A percentile compares a stretch with the other conserved stretches of the same genome.
phyloP scores from a whole-genome alignment of 176 grass and related monocot species.

The Oryza australiensis region DNA sequence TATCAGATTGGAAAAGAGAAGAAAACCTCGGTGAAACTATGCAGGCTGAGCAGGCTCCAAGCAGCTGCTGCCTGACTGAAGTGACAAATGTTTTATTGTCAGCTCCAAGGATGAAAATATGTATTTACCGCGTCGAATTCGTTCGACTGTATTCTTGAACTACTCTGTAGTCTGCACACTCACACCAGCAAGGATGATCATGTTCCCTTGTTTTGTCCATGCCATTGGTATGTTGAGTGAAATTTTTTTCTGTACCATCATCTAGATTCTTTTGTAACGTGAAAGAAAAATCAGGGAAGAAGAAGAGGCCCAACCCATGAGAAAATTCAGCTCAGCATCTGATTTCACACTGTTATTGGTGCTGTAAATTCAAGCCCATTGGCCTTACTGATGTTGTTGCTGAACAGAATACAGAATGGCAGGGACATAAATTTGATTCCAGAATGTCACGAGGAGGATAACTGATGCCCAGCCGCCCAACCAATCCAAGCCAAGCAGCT shows the following conservation, averaged over 20 bases:
- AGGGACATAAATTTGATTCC: neutral
- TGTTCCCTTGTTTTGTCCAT: conserved; percentile 18
- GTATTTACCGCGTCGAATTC: conserved; percentile 15
- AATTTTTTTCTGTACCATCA: conserved; percentile 15
- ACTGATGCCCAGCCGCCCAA: conserved; percentile 32
- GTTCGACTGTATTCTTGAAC: neutral
- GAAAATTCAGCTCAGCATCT: neutral
- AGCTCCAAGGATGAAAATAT: neutral
- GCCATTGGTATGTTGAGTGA: neutral
- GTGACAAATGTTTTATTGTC: conserved; percentile 52
- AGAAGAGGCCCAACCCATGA: conserved; percentile 1
- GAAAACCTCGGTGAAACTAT: conserved; percentile 30
- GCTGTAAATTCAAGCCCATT: neutral
- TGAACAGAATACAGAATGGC: neutral
- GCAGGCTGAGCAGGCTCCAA: conserved; percentile 21
- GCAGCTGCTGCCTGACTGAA: neutral
- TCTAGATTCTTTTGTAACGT: conserved; percentile 38
- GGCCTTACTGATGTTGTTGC: neutral
- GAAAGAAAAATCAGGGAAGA: neutral
- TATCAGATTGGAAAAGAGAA: conserved; percentile 22
- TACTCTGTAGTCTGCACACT: neutral
- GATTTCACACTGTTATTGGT: neutral
- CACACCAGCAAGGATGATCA: conserved; percentile 5
- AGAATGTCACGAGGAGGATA: conserved; percentile 9
- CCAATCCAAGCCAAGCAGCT: conserved; percentile 24